Conservation (phyloP, 2,329 filamentous ascomycete genomes). For the Claviceps pazoutovae region DNA sequence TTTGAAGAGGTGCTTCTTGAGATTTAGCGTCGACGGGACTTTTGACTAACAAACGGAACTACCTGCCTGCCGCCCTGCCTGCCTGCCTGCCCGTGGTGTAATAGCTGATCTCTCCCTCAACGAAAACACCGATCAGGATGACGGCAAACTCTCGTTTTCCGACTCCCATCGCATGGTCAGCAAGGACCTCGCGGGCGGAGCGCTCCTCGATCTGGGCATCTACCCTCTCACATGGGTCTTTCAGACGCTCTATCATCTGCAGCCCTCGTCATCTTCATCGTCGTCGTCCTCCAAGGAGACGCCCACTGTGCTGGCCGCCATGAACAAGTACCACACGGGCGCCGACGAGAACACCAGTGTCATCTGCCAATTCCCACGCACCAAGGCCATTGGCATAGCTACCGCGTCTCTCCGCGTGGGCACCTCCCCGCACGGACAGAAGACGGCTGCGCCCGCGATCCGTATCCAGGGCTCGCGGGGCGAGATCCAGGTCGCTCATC, state of each 20-base stretch:
- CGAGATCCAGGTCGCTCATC: conserved; percentile 67
- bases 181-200: conserved; percentile 67
- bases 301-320: conserved; percentile 54
- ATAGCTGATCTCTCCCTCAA: conserved; percentile 49
- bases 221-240: conserved; percentile 87
- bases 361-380: conserved; percentile 58
- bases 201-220: conserved; percentile 72
- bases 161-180: conserved; percentile 68
- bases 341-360: conserved; percentile 69
- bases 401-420: conserved; percentile 49
- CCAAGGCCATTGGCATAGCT: conserved; percentile 58
- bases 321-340: conserved; percentile 60
- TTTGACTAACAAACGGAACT: neutral
- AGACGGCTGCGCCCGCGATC: conserved; percentile 50
- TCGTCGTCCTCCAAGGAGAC: conserved; percentile 35
- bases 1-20: too few species aligned
- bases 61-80: too few species aligned
- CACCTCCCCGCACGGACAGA: conserved; percentile 46
- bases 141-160: conserved; percentile 38
- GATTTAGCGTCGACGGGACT: too few species aligned
- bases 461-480: conserved; percentile 69
- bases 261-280: conserved; percentile 37
- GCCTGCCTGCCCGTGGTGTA: neutral
- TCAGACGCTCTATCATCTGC: conserved; percentile 74
- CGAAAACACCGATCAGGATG: conserved; percentile 36